phyloP scores from a whole-genome alignment of 495 filamentous ascomycete genomes.

The Penicillium fimorum region DNA sequence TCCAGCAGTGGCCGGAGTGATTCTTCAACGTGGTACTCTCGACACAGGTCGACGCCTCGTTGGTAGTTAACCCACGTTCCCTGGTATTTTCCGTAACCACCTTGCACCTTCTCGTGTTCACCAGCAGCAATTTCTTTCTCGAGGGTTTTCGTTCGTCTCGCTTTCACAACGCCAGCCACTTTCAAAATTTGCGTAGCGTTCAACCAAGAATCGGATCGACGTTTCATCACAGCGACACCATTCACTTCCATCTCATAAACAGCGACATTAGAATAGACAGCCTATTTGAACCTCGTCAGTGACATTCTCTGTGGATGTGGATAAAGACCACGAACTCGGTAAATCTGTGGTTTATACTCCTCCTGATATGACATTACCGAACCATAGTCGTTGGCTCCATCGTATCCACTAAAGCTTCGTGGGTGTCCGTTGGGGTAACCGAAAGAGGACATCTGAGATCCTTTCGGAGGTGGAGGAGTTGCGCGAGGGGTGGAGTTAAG shows the following conservation, averaged over 20 bases:
- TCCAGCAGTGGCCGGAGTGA: slow-evolving; percentile 78
- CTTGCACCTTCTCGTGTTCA: slow-evolving; percentile 97
- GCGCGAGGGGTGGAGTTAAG: slow-evolving; percentile 54
- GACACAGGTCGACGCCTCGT: slow-evolving; percentile 86
- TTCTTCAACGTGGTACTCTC: slow-evolving; percentile 91
- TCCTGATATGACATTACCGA: slow-evolving; percentile 49
- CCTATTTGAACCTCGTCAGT: slow-evolving; percentile 52
- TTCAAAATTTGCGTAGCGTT: slow-evolving; percentile 96
- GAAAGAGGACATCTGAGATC: slow-evolving; percentile 47
- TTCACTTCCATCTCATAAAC: slow-evolving; percentile 99
- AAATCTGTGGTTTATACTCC: slow-evolving; percentile 69
- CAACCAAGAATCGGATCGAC: slow-evolving; percentile 86
- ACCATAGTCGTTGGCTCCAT: slow-evolving; percentile 50
- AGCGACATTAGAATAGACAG: slow-evolving; percentile 88
- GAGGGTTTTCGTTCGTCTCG: slow-evolving; percentile 92
- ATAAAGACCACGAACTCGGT: slow-evolving; percentile 56
- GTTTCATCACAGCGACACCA: slow-evolving; percentile 86
- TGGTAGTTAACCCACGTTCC: slow-evolving; percentile 96
- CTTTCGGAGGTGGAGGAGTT: slow-evolving; percentile 48
- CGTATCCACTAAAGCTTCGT: slow-evolving; percentile 44
- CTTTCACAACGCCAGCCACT: slow-evolving; percentile 94
- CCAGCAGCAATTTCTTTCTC: slow-evolving; percentile 96
- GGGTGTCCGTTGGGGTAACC: slow-evolving; percentile 41
- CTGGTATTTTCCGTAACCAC: slow-evolving; percentile 97
- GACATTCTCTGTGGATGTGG: slow-evolving; percentile 13